Base-by-base conservation (phyloP, 192 early-diverging fungal genomes). In the Mortierella claussenii region DNA sequence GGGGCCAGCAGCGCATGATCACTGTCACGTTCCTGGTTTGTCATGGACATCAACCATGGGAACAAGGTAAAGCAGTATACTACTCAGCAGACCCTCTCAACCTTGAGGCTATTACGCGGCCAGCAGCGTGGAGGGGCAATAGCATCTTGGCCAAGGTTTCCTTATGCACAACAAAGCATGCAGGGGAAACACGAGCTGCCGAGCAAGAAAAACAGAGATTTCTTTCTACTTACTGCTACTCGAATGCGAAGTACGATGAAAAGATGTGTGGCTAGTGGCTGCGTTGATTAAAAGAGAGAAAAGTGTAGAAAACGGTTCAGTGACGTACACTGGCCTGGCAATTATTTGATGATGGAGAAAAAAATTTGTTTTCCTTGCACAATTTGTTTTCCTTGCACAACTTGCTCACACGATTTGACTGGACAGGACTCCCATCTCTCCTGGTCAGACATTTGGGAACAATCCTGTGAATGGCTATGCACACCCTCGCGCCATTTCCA, bases 371-470 rank as follows among this genome's bases (percentile, higher is more conserved):
- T n/a, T n/a, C n/a, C n/a, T n/a, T n/a, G n/a, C n/a, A n/a, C n/a
- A n/a, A 36, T 36, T 0, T 36, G 23, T 57, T 50, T 61, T 24
- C 61, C 40, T 53, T 53, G 36, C 61, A 53, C 43, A 20, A 24
- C 50, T 32, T 53, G n/a, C n/a, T n/a, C 42, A 20, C 31, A 56
- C 23, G 47, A 67, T 67, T 66, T 67, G 65, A 50, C 65, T 67
- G 65, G 65, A 67, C 65, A 36, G 65, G 55, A 67, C 65, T 57
- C 65, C 47, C 55, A 67, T 67, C 65, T 67, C 55, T 67, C 65
- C 40, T 67, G 65, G 65, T 67, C 65, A 67, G 55, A 67, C 65
- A 57, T 67, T 67, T 67, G 65, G 65, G 65, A 67, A 56, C 65
- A 67, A 50, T 67, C 65, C 21, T 57, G 65, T 67, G 65, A 58